Evolutionary conservation across 179 eudicot species (phyloP), one percentile per base, ranked within the genome.

Genomic region (Beta corolliflora): DNA sequence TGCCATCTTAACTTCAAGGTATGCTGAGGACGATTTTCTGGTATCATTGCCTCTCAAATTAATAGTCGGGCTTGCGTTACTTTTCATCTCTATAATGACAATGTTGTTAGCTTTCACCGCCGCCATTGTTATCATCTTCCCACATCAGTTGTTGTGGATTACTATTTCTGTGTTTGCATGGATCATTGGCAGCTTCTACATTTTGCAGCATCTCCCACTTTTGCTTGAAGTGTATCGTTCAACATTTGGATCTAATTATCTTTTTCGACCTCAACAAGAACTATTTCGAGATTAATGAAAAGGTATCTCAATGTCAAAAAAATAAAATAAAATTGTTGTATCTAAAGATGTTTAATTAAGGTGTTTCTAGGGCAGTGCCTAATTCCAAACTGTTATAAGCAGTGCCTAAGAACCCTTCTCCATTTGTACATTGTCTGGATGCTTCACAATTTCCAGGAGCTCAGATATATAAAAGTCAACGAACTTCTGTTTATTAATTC

Each of bases 1-100:
- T 1, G 54, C 80, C 41, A 81, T 81, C 55, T 41, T 81, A 2
- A 81, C 80, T 1, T 68, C 84, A 41, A 77, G 80, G 4, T 81
- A 76, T 70, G 76, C 84, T 12, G 76, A 69, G 46, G 48, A 41
- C 0, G 84, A 81, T 59, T 81, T 81, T 66, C 44, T 81, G 10
- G 60, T 23, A 7, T 50, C 70, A 15, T 71, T 81, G 15, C 84
- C 84, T 18, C 66, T 44, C 0, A 81, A 71, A 23, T 69, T 81
- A 18, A 68, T 81, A 0, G 29, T 81, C n/a, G 83, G 83, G 7
- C 76, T 81, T 4, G 14, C 71, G 18, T 41, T 63, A 29, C 70
- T 81, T 2, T 81, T 81, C 41, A 16, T 81, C 44, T 76, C 80
- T 3, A 76, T 81, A 58, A 58, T 63, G 53, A 75, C 52, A n/a